Percentiles rank a stretch among this genome's conserved stretches.
phyloP scores from a whole-genome alignment of 306 rosid species.

The Arachis hypogaea region DNA sequence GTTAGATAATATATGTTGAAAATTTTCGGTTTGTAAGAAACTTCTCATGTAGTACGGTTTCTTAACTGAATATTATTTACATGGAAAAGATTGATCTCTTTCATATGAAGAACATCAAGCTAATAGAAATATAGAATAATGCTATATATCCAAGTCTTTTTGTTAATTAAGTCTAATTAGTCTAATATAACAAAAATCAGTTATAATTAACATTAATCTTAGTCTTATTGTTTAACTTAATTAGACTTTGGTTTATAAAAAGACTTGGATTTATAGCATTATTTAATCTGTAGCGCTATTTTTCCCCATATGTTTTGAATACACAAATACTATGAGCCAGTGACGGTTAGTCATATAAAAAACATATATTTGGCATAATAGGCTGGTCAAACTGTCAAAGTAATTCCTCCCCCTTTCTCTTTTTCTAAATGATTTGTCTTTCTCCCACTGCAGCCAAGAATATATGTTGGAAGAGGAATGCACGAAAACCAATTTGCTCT shows the following conservation, averaged over 20 bases:
- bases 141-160: too few relatives aligned
- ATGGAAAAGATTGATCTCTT: constrained; percentile 21
- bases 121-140: neutral
- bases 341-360: constrained; percentile 18
- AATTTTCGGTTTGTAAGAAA: constrained; percentile 20
- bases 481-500: constrained; percentile 90
- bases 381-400: too few relatives aligned
- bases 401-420: neutral
- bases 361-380: constrained; percentile 9
- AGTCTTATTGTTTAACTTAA: too few relatives aligned
- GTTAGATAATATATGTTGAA: neutral
- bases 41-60: neutral
- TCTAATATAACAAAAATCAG: too few relatives aligned
- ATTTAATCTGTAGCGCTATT: constrained; percentile 10
- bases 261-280: constrained; percentile 18
- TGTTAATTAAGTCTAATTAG: too few relatives aligned
- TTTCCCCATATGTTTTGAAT: constrained; percentile 23
- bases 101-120: constrained; percentile 12
- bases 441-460: constrained; percentile 73
- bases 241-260: neutral
- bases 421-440: constrained; percentile 36
- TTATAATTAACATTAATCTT: too few relatives aligned
- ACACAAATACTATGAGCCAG: constrained; percentile 8
- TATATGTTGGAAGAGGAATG: constrained; percentile 97
- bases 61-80: neutral